Conservation (phyloP, 192 early-diverging fungal species). For the Allomyces macrogynus region DNA sequence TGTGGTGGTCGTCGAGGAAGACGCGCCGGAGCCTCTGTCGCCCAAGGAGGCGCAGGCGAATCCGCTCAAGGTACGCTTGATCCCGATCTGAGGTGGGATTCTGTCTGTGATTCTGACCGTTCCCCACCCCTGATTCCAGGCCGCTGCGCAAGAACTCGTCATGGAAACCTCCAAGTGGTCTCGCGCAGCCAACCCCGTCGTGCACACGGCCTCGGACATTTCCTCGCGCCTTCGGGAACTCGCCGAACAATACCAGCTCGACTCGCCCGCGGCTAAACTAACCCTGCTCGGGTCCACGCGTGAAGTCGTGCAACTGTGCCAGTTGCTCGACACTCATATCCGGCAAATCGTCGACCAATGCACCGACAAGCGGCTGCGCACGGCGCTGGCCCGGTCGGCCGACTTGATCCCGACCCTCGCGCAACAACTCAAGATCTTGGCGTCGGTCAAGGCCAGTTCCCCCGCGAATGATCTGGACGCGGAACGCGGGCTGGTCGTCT, state of each 20-base stretch:
- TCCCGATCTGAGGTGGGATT: background rate
- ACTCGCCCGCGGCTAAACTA: conserved; percentile 8
- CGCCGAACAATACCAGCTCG: conserved; percentile 8
- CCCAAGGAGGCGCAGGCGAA: conserved; percentile 19
- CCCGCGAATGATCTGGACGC: conserved; percentile 17
- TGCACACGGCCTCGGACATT: conserved; percentile 14
- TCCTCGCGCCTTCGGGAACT: conserved; percentile 15
- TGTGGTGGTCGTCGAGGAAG: conserved; percentile 19
- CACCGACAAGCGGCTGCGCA: conserved; percentile 15
- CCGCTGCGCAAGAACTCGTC: conserved; percentile 28
- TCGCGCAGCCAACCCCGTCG: conserved; percentile 18
- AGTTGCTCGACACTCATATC: conserved; percentile 8
- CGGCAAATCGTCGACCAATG: conserved; percentile 14
- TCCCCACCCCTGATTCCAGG: conserved; percentile 6
- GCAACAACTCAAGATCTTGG: conserved; percentile 20
- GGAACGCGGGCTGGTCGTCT: conserved; percentile 19
- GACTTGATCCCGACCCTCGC: conserved; percentile 21
- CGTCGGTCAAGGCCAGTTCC: conserved; percentile 24
- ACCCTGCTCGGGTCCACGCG: conserved; percentile 20
- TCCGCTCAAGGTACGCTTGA: conserved; percentile 20
- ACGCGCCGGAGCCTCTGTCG: conserved; percentile 17
- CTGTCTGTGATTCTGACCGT: background rate
- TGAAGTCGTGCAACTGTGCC: conserved; percentile 13
- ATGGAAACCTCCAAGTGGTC: conserved; percentile 26
- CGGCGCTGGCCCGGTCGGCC: conserved; percentile 6